Conservation (phyloP, 306 rosid genomes). For the Geum urbanum region DNA sequence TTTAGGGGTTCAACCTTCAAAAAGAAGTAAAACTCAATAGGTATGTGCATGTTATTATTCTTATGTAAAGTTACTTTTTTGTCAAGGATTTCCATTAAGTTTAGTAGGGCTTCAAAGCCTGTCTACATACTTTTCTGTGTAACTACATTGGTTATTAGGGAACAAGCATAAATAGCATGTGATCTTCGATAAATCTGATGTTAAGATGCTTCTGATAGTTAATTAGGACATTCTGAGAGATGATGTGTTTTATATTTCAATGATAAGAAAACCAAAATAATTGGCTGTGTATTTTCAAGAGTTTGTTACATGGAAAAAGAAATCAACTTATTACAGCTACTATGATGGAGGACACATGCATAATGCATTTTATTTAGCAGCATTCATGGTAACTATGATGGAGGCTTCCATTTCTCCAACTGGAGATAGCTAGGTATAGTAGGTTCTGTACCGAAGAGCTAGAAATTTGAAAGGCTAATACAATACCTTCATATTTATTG, state of each 20-base stretch:
- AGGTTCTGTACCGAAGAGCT: neutral
- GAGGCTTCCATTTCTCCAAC: slow-evolving; percentile 17
- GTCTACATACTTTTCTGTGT: neutral
- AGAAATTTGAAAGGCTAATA: neutral
- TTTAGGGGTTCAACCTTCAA: slow-evolving; percentile 5
- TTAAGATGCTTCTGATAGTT: neutral
- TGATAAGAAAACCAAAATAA: neutral
- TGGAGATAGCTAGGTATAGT: neutral
- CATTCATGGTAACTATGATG: slow-evolving; percentile 25
- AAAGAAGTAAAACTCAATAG: slow-evolving; percentile 1
- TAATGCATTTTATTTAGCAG: slow-evolving; percentile 29
- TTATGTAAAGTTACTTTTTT: neutral
- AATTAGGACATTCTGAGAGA: neutral
- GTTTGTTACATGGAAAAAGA: too few relatives aligned
- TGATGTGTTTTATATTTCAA: neutral
- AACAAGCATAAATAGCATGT: neutral
- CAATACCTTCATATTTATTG: slow-evolving; percentile 10
- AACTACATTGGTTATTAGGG: neutral
- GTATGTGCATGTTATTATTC: neutral
- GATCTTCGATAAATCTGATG: neutral
- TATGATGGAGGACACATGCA: slow-evolving; percentile 35
- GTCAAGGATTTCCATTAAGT: neutral
- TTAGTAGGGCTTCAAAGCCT: neutral
- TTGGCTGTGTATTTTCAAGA: too few relatives aligned
- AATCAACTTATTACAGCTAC: neutral